Percentiles rank a stretch among this genome's conserved stretches.
Evolutionary conservation across 163 green algal species (phyloP).

Genomic region (Volvox carteri): DNA sequence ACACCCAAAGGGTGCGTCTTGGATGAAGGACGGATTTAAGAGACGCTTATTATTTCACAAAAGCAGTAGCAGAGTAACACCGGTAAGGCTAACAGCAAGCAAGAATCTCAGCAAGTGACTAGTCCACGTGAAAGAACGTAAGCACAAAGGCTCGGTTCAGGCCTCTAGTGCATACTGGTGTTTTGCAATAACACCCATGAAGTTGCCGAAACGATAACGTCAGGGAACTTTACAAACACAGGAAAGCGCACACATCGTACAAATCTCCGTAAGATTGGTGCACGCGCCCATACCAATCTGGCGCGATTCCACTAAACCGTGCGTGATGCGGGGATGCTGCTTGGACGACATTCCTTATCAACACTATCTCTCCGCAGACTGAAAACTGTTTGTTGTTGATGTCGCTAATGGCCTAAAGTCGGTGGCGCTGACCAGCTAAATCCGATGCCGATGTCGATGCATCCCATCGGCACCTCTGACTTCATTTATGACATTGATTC

Average conservation of each 20-base stretch:
- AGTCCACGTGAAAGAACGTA: too few relatives aligned
- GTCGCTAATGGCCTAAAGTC: too few relatives aligned
- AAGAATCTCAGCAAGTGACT: background rate
- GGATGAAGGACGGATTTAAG: background rate
- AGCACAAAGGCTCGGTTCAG: too few relatives aligned
- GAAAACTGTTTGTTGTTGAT: too few relatives aligned
- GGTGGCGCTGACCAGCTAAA: too few relatives aligned
- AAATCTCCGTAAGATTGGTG: conserved; percentile 4
- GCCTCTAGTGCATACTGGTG: too few relatives aligned
- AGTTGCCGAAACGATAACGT: background rate
- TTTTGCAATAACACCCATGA: background rate
- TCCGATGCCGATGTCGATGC: too few relatives aligned
- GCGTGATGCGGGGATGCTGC: too few relatives aligned
- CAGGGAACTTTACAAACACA: background rate
- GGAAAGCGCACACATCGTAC: background rate
- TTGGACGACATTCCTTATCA: too few relatives aligned
- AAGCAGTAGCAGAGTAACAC: background rate
- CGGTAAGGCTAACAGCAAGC: background rate
- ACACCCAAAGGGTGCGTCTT: background rate
- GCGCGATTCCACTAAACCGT: background rate
- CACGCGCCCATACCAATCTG: background rate
- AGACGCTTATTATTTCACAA: background rate
- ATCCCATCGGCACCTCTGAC: too few relatives aligned
- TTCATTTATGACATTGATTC: too few relatives aligned
- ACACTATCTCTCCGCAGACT: too few relatives aligned